phyloP scores from a whole-genome alignment of 2,329 filamentous ascomycete species.

The Aspergillus pseudonomiae region DNA sequence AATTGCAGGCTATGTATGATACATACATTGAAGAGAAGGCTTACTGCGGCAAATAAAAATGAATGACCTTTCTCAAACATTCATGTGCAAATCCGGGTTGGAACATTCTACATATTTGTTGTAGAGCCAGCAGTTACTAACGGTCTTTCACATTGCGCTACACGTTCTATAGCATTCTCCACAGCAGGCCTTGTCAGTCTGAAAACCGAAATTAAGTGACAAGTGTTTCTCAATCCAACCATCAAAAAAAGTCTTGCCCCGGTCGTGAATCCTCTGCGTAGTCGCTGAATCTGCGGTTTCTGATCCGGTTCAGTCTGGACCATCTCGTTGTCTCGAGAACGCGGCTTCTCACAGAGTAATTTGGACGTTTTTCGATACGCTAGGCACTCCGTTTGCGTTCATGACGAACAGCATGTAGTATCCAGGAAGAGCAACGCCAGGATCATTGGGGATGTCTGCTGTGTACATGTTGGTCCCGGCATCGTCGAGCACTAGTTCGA shows the following conservation, averaged over 20 bases:
- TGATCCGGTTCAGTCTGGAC: too few species aligned
- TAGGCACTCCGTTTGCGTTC: conserved; percentile 49
- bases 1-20: too few species aligned
- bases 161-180: not conserved
- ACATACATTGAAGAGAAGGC: too few species aligned
- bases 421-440: conserved; percentile 55
- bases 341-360: not conserved
- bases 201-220: not conserved
- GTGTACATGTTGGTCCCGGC: conserved; percentile 34
- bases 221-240: not conserved
- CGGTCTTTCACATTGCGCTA: not conserved
- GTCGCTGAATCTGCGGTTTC: too few species aligned
- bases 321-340: not conserved
- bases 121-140: not conserved
- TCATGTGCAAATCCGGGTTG: too few species aligned
- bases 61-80: not conserved
- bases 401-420: conserved; percentile 59
- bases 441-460: conserved; percentile 42
- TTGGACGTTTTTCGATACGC: conserved; percentile 29
- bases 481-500: conserved; percentile 44
- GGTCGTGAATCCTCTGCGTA: too few species aligned
- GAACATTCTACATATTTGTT: not conserved
- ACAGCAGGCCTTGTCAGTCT: not conserved
- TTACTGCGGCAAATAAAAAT: not conserved
- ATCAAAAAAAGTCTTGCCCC: not conserved